phyloP scores from a whole-genome alignment of 352 stramenopile genomes.

The Phytopythium aichiense region DNA sequence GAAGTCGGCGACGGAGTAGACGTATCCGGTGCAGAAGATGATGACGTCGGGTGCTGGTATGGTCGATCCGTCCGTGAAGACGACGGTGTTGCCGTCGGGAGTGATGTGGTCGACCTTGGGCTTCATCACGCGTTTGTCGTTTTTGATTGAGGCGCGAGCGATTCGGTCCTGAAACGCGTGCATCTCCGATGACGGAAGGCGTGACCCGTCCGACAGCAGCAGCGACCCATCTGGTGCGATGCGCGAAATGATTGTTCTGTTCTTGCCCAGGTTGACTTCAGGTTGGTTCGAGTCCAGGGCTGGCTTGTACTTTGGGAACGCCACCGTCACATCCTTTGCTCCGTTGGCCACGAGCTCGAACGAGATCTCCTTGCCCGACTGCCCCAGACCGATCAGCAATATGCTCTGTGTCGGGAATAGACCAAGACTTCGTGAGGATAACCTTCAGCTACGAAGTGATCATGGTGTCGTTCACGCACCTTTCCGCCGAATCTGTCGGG shows the following conservation, averaged over 20 bases:
- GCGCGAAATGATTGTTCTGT: neutral
- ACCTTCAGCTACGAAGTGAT: no score
- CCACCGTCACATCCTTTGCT: conserved; percentile 50
- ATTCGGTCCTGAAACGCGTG: neutral
- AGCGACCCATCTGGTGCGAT: conserved; percentile 6
- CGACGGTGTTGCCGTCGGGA: conserved; percentile 33
- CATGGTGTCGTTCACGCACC: no score
- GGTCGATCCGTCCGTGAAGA: conserved; percentile 54
- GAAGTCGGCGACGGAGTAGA: conserved; percentile 60
- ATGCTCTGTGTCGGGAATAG: conserved; percentile 29
- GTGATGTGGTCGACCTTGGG: conserved; percentile 47
- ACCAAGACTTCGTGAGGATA: no score
- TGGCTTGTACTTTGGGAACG: conserved; percentile 4
- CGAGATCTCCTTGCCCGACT: conserved; percentile 77
- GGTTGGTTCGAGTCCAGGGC: conserved; percentile 28
- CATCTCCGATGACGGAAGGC: neutral
- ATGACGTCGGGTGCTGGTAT: conserved; percentile 58
- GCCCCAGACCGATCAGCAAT: conserved; percentile 60
- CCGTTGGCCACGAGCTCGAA: conserved; percentile 45
- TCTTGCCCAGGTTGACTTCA: neutral
- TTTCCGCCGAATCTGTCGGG: conserved; percentile 40
- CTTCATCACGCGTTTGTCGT: conserved; percentile 48
- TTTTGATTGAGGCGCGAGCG: neutral
- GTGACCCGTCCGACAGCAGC: neutral
- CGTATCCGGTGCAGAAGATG: conserved; percentile 77